Base-by-base conservation (phyloP, 1,284 basidiomycete species). In the Microbotryomycetes sp. region DNA sequence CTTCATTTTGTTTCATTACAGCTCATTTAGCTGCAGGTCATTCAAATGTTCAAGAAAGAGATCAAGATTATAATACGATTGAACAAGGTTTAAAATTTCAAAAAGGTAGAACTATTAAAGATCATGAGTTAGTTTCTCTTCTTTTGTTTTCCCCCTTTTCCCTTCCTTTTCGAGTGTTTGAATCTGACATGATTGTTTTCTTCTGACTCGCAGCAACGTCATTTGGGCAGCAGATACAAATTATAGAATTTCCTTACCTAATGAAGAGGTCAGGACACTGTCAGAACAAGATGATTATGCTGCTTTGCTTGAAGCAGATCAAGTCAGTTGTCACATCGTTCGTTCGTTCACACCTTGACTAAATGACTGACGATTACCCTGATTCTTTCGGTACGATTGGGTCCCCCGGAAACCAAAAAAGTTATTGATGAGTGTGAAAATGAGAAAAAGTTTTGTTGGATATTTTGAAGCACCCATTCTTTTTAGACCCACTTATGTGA, bases 11-110 rank as follows among this genome's bases (percentile, higher is more conserved):
- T 77, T 92, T 98, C 77, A 79, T 99, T 70, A 97, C 94, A 0
- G 89, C 90, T 0, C 96, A 98, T 76, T 82, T 98, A 51, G 92
- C 96, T 16, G 93, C 96, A 6, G 96, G 96, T 3, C 92, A 94
- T 71, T 75, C 81, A 6, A 96, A 94, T 71, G 81, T 89, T 12
- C 86, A 88, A 25, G 94, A 98, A 74, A 83, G 96, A 19, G 94
- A 97, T 72, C 49, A 85, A 30, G 96, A 99, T 76, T 98, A 93
- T 72, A 80, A 82, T 65, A 97, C 93, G 6, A 94, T 99, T 64
- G 81, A 80, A 2, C 81, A 83, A 58, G 91, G 87, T 0, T 76
- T 98, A 22, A 86, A 88, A 63, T 97, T 98, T 75, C 80, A 86
- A 49, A 86, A 87, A 67, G 96, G 94, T 28, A 92, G 90, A 76